A percentile compares a stretch with the other conserved stretches of the same genome.
Conservation (phyloP, 495 filamentous ascomycete species). For the Penicillium chermesinum region DNA sequence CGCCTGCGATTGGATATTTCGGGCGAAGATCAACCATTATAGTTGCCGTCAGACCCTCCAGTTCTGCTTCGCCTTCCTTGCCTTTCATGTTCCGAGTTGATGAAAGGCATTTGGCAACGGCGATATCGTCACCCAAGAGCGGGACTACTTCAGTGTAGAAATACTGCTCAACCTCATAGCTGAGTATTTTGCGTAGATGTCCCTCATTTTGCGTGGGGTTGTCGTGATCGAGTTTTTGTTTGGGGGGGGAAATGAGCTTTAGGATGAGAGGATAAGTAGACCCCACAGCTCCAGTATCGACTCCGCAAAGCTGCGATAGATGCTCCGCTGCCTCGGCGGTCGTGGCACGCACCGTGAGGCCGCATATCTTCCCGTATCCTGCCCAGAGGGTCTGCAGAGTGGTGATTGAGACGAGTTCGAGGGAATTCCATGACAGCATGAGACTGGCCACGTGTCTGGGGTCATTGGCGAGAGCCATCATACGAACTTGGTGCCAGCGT, state of each 20-base stretch:
- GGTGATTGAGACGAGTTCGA: conserved; percentile 31
- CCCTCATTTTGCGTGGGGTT: conserved; percentile 23
- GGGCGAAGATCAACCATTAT: conserved; percentile 33
- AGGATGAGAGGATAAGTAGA: conserved; percentile 29
- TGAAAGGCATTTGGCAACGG: conserved; percentile 30
- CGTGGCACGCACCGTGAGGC: conserved; percentile 23
- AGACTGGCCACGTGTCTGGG: conserved; percentile 27
- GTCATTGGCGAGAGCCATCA: conserved; percentile 7
- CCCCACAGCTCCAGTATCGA: conserved; percentile 9
- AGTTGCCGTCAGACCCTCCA: conserved; percentile 28
- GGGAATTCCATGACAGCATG: conserved; percentile 32
- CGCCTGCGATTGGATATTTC: conserved; percentile 25
- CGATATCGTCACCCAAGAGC: conserved; percentile 19
- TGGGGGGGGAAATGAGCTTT: conserved; percentile 37
- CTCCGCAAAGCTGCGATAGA: conserved; percentile 21
- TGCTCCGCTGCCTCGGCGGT: conserved; percentile 23
- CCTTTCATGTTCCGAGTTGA: conserved; percentile 25
- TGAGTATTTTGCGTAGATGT: conserved; percentile 36
- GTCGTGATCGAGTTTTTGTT: conserved; percentile 1
- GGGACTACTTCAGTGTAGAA: conserved; percentile 33
- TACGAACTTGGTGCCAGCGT: too few relatives aligned
- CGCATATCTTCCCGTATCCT: conserved; percentile 34
- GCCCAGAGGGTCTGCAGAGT: conserved; percentile 37
- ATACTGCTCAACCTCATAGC: conserved; percentile 34
- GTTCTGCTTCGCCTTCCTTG: conserved; percentile 16